Evolutionary conservation across 116 monocot genomes (phyloP).

Genomic region (Cymodocea nodosa): DNA sequence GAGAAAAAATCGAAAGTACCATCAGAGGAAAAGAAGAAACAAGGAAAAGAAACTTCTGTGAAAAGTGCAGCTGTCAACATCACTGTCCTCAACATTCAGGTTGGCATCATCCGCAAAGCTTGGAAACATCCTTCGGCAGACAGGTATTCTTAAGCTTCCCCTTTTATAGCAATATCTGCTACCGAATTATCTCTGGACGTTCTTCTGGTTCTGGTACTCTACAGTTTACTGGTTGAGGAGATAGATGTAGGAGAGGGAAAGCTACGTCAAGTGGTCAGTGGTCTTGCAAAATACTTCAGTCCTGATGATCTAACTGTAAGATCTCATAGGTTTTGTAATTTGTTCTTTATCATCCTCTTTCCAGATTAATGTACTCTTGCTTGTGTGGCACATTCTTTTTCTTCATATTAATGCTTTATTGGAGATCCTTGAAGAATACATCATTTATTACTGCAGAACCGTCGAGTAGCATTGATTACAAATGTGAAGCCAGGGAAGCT

Average conservation of each 20-base stretch:
- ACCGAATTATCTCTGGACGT: neutral
- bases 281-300: conserved; percentile 80
- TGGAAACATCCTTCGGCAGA: conserved; percentile 99
- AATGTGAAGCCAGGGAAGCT: conserved; percentile 99
- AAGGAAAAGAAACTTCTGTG: conserved; percentile 36
- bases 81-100: conserved; percentile 73
- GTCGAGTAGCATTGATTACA: conserved; percentile 71
- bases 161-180: neutral
- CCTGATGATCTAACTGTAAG: conserved; percentile 80
- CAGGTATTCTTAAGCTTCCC: conserved; percentile 29
- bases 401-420: neutral
- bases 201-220: neutral
- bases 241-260: conserved; percentile 85
- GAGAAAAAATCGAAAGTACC: conserved; percentile 23
- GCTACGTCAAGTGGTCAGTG: conserved; percentile 90
- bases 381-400: neutral
- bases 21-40: conserved; percentile 32
- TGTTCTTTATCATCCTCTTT: neutral
- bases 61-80: conserved; percentile 56
- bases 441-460: conserved; percentile 39
- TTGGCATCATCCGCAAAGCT: conserved; percentile 80
- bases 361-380: neutral
- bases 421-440: neutral
- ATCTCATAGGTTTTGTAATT: neutral
- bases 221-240: conserved; percentile 92